phyloP scores from a whole-genome alignment of 495 filamentous ascomycete genomes.

The Penicillium turbatum region DNA sequence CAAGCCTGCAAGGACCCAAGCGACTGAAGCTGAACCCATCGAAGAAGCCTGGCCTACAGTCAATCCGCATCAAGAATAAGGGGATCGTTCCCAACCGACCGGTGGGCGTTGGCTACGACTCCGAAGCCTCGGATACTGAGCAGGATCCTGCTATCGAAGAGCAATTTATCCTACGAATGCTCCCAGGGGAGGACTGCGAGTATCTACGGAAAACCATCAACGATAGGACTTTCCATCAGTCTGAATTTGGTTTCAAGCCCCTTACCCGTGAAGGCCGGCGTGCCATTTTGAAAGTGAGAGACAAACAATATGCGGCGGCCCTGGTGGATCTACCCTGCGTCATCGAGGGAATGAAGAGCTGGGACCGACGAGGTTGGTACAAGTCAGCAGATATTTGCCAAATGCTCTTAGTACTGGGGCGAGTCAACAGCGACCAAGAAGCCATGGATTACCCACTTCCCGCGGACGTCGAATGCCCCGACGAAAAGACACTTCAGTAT shows the following conservation, averaged over 20 bases:
- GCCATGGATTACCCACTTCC: slow-evolving; percentile 64
- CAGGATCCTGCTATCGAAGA: slow-evolving; percentile 81
- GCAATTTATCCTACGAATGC: slow-evolving; percentile 84
- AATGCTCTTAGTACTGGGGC: slow-evolving; percentile 81
- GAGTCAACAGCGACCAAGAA: slow-evolving; percentile 66
- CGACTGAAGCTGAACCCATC: slow-evolving; percentile 43
- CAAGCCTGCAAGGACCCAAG: slow-evolving; percentile 34
- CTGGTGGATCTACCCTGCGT: slow-evolving; percentile 89
- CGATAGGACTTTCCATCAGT: slow-evolving; percentile 66
- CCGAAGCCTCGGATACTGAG: slow-evolving; percentile 90
- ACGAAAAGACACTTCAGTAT: slow-evolving; percentile 64
- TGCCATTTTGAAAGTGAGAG: slow-evolving; percentile 63
- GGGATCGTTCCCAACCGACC: slow-evolving; percentile 60
- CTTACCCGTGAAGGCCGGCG: slow-evolving; percentile 70
- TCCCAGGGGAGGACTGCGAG: slow-evolving; percentile 79
- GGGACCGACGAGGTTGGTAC: slow-evolving; percentile 87
- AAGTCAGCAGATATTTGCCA: slow-evolving; percentile 94
- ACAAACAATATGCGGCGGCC: slow-evolving; percentile 69
- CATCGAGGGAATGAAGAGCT: slow-evolving; percentile 92
- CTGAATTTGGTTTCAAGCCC: slow-evolving; percentile 70
- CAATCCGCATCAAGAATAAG: slow-evolving; percentile 54
- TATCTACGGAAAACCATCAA: slow-evolving; percentile 67
- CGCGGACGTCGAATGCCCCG: slow-evolving; percentile 54
- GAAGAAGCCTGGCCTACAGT: slow-evolving; percentile 41
- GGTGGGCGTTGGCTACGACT: slow-evolving; percentile 86